Percentiles rank a stretch among this genome's conserved stretches.
Evolutionary conservation across 768 basidiomycete species (phyloP).

Genomic region (Mycena albidolilacea): DNA sequence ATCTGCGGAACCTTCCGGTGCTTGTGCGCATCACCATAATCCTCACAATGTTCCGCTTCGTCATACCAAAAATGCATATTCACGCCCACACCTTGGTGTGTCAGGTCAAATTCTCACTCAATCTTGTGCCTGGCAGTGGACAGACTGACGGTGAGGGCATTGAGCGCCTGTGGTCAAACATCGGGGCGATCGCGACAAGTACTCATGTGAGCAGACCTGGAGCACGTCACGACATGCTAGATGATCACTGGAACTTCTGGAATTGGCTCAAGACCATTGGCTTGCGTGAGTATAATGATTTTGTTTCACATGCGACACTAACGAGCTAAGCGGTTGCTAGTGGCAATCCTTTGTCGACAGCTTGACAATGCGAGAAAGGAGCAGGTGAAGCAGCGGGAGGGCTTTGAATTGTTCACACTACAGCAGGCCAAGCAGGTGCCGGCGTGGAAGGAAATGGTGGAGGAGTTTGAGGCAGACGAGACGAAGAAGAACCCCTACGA

Average conservation of each 20-base stretch:
- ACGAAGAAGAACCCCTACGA: slow-evolving; percentile 26
- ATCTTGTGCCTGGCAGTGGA: background rate
- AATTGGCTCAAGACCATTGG: slow-evolving; percentile 47
- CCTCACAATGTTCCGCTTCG: background rate
- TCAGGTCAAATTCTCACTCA: background rate
- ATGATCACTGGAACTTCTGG: slow-evolving; percentile 45
- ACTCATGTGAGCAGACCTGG: background rate
- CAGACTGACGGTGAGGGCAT: background rate
- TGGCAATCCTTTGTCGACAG: background rate
- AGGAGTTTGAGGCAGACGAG: slow-evolving; percentile 4
- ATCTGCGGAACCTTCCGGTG: too few relatives aligned
- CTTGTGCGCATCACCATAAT: too few relatives aligned
- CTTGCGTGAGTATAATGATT: slow-evolving; percentile 41
- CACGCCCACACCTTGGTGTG: background rate
- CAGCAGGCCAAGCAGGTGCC: slow-evolving; percentile 13
- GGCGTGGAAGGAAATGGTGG: slow-evolving; percentile 17
- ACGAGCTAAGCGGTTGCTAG: too few relatives aligned
- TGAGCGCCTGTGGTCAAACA: background rate
- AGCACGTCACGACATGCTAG: background rate
- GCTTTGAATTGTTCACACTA: background rate
- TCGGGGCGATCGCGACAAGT: background rate
- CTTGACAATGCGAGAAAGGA: background rate
- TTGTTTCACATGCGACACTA: too few relatives aligned
- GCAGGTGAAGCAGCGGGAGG: background rate
- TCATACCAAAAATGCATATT: slow-evolving; percentile 2